Percentiles rank a stretch among this genome's conserved stretches.
phyloP scores from a whole-genome alignment of 768 basidiomycete genomes.

The Cyathus striatus region DNA sequence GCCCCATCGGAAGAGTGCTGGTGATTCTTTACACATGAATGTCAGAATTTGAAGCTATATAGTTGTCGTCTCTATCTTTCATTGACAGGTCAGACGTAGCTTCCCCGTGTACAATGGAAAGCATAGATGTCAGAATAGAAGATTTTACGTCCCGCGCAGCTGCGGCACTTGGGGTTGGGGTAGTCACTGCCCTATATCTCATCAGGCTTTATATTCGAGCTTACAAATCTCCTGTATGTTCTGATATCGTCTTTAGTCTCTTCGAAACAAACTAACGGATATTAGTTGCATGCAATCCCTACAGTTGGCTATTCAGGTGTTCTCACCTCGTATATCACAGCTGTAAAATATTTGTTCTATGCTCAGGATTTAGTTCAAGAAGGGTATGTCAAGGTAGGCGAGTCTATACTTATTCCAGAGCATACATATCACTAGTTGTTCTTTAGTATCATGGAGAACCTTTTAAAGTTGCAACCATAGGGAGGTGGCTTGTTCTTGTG shows the following conservation, averaged over 20 bases:
- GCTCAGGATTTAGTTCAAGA: conserved; percentile 9
- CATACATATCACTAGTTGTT: neutral
- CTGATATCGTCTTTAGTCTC: no score
- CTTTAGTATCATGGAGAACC: neutral
- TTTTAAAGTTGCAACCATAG: conserved; percentile 9
- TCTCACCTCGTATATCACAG: conserved; percentile 7
- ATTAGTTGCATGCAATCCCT: conserved; percentile 10
- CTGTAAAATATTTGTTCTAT: conserved; percentile 4
- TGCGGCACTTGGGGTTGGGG: no score
- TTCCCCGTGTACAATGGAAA: no score
- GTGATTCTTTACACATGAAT: no score
- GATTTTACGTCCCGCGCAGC: no score
- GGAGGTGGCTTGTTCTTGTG: conserved; percentile 24
- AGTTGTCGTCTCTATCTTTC: no score
- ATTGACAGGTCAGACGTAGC: no score
- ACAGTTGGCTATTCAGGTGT: conserved; percentile 10
- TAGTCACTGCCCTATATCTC: neutral
- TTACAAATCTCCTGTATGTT: neutral
- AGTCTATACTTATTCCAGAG: neutral
- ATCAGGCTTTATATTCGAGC: neutral
- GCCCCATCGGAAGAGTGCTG: no score
- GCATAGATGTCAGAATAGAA: no score
- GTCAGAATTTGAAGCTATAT: no score
- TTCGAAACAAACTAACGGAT: neutral
- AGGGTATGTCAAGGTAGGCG: conserved; percentile 10